Evolutionary conservation across 495 filamentous ascomycete genomes (phyloP).

Genomic region (Recurvomyces mirabilis): DNA sequence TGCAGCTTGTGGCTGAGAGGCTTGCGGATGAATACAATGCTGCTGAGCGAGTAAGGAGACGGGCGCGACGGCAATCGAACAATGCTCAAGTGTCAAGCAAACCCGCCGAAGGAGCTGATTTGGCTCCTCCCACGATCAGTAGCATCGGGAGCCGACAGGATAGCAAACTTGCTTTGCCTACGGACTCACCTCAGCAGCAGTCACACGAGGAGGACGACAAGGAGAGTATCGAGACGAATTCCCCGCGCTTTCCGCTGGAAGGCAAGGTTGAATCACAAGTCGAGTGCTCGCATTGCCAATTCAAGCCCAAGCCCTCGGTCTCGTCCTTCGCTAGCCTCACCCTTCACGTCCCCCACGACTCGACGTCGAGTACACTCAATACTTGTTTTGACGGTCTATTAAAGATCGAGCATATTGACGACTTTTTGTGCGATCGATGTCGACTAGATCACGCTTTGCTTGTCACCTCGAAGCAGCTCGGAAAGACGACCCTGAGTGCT

Average conservation of each 20-base stretch:
- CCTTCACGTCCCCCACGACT: slow-evolving; percentile 73
- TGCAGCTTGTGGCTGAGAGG: slow-evolving; percentile 86
- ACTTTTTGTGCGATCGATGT: slow-evolving; percentile 90
- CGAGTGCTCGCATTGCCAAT: slow-evolving; percentile 79
- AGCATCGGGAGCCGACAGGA: not conserved
- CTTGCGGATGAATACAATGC: slow-evolving; percentile 90
- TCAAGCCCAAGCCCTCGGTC: slow-evolving; percentile 69
- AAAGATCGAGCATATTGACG: slow-evolving; percentile 91
- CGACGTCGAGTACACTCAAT: slow-evolving; percentile 49
- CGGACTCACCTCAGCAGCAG: not conserved
- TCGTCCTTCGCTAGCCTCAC: slow-evolving; percentile 88
- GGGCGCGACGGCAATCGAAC: slow-evolving; percentile 41
- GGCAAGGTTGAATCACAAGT: slow-evolving; percentile 83
- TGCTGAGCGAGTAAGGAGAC: slow-evolving; percentile 56
- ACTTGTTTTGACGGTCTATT: slow-evolving; percentile 86
- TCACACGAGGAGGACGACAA: not conserved
- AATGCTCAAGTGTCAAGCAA: not conserved
- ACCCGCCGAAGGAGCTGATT: not conserved
- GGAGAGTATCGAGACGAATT: slow-evolving; percentile 31
- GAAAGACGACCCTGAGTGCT: slow-evolving; percentile 37
- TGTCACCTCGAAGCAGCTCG: slow-evolving; percentile 36
- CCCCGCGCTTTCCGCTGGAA: slow-evolving; percentile 76
- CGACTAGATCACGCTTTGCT: slow-evolving; percentile 68
- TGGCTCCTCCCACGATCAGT: not conserved
- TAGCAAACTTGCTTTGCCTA: slow-evolving; percentile 1